A percentile compares a stretch with the other conserved stretches of the same genome.
These are phyloP conservation scores for Wickerhamiella brachini DNA, from an alignment of 805 yeast species.

Conservation along the genomic window DNA sequence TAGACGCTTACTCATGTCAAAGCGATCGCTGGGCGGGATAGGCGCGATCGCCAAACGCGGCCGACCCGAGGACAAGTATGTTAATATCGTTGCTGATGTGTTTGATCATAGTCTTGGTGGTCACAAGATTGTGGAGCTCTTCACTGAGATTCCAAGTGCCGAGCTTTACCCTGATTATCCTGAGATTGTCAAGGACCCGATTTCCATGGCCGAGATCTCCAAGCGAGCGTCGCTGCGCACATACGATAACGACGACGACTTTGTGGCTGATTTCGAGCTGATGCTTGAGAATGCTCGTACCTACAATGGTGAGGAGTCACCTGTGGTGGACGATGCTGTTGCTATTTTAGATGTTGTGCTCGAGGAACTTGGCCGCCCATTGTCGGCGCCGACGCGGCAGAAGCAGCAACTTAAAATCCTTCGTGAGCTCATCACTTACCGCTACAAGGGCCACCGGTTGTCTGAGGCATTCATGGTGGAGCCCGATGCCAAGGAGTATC, in stretches of 20 bases:
- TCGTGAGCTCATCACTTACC: constrained; percentile 17
- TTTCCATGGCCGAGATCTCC: constrained; percentile 55
- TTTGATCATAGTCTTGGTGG: constrained; percentile 13
- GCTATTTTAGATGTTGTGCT: constrained; percentile 43
- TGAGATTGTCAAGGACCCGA: constrained; percentile 46
- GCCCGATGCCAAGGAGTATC: constrained; percentile 56
- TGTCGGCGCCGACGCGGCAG: constrained; percentile 11
- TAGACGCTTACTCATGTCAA: no score
- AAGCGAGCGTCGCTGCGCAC: constrained; percentile 29
- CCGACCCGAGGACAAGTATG: constrained; percentile 9
- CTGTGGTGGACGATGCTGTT: constrained; percentile 54
- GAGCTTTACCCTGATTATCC: constrained; percentile 73
- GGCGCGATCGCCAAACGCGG: background rate
- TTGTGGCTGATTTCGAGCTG: constrained; percentile 47
- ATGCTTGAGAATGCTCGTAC: constrained; percentile 59
- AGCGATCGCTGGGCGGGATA: background rate
- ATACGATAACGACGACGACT: constrained; percentile 27
- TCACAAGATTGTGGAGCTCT: constrained; percentile 31
- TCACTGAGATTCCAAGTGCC: constrained; percentile 58
- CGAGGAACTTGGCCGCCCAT: constrained; percentile 31
- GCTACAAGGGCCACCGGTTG: constrained; percentile 30
- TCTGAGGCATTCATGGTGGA: constrained; percentile 64
- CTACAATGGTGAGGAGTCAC: constrained; percentile 53
- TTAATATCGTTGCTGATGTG: constrained; percentile 11
- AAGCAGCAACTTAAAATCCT: constrained; percentile 14